Base-by-base conservation (phyloP, 495 filamentous ascomycete species). In the Aspergillus carlsbadensis region DNA sequence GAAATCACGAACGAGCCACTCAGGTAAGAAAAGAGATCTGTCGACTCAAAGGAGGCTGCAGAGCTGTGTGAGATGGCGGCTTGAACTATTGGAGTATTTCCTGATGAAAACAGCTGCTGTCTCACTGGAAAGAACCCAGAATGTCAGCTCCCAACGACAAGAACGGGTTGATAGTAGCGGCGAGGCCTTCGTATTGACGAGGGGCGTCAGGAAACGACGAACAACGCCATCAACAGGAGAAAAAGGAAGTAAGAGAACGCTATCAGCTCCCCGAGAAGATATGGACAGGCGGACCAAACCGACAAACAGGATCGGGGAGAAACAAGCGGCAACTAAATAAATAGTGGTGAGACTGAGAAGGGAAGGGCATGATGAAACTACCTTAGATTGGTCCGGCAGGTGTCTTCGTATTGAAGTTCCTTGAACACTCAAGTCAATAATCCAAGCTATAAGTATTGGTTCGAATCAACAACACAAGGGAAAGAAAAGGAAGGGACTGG, bases 131-230 rank as follows among this genome's bases (percentile, higher is more conserved):
- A 18, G 17, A 8, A 17, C 15, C 22, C 24, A 43, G 54, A 34
- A 34, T 47, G 53, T 50, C 17, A 48, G 45, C 37, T 15, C 6
- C 43, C 36, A 24, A 29, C 37, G 21, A 41, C 31, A 5, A 40
- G 10, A n/a, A 20, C 11, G 18, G 34, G 54, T 22, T 8, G 13
- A 17, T 18, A 43, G 24, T 49, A 6, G 36, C 21, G n/a, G n/a
- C n/a, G n/a, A 35, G 11, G 17, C 10, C 36, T 47, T 37, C 40
- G 54, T 50, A 35, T 35, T 15, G 10, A 22, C 37, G 54, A 57
- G 54, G 54, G 54, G 54, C n/a, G 44, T 54, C 34, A 15, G 52
- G 39, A 54, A 13, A 33, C 10, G 10, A 33, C 24, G 18, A 41
- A 45, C 8, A 56, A 37, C 29, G 33, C 15, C 18, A 37, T 18